phyloP scores from a whole-genome alignment of 371 early-diverging fungal species.

The Lichtheimia ornata region DNA sequence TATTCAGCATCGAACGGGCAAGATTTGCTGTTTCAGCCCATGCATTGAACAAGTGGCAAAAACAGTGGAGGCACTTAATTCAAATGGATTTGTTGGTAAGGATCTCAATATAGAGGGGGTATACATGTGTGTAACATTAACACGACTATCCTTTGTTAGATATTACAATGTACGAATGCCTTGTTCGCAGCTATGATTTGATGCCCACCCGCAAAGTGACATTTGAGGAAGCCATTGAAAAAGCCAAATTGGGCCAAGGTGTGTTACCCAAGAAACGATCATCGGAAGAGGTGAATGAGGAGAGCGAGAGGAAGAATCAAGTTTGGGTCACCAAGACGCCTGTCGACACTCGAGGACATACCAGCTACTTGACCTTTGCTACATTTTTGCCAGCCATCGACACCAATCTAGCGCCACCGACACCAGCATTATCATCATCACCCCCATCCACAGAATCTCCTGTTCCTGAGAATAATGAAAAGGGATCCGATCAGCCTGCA shows the following conservation, averaged over 20 bases:
- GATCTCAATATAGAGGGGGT: background rate
- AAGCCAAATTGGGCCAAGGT: conserved; percentile 42
- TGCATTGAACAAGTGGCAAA: conserved; percentile 94
- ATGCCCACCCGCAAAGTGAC: conserved; percentile 48
- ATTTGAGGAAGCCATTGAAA: conserved; percentile 52
- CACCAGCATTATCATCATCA: background rate
- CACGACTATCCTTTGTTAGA: conserved; percentile 39
- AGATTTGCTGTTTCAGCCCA: conserved; percentile 93
- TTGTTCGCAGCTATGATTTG: conserved; percentile 65
- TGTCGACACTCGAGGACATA: conserved; percentile 74
- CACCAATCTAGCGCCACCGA: conserved; percentile 10
- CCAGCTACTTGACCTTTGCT: conserved; percentile 93
- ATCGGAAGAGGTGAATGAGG: conserved; percentile 16
- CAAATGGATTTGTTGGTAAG: conserved; percentile 78
- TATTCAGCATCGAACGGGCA: conserved; percentile 73
- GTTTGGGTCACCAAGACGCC: conserved; percentile 46
- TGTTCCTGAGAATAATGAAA: too few species aligned
- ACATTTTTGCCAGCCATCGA: conserved; percentile 63
- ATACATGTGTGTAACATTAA: too few species aligned
- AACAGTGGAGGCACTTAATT: conserved; percentile 74
- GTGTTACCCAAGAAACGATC: conserved; percentile 25
- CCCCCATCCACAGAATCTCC: background rate
- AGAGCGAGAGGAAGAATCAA: conserved; percentile 20
- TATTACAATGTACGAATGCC: conserved; percentile 82
- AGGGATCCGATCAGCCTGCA: background rate